Evolutionary conservation across 148 eudicot species (phyloP).

Genomic region (Rhododendron simsii): DNA sequence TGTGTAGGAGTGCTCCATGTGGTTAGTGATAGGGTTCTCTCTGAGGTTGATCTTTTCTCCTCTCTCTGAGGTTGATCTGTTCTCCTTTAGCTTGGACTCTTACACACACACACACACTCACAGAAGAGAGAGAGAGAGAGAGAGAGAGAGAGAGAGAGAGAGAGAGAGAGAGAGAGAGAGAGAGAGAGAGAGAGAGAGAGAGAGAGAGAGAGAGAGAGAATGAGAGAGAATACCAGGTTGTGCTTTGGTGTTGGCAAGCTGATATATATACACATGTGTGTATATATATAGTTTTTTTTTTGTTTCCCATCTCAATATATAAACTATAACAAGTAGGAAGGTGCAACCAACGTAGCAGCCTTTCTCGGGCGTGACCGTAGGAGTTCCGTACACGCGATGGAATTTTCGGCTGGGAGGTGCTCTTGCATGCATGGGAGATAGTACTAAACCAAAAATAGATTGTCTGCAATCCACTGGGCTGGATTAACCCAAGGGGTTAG

Average conservation of each 20-base stretch:
- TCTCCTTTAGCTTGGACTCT: background rate
- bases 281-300: too few species aligned
- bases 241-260: background rate
- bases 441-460: background rate
- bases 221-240: background rate
- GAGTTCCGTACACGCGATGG: background rate
- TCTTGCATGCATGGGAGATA: background rate
- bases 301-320: background rate
- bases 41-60: background rate
- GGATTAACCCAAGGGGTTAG: background rate
- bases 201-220: background rate
- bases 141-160: too few species aligned
- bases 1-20: slow-evolving; percentile 18
- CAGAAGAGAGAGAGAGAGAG: too few species aligned
- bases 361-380: background rate
- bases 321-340: background rate
- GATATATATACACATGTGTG: background rate
- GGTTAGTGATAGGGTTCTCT: slow-evolving; percentile 6
- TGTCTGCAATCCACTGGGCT: background rate
- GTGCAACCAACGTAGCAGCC: background rate
- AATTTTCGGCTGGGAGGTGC: background rate
- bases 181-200: slow-evolving; percentile 5
- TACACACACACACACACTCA: too few species aligned
- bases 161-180: too few species aligned
- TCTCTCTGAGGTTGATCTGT: background rate